phyloP scores from a whole-genome alignment of 2,329 filamentous ascomycete species.

The Hypomyces perniciosus region DNA sequence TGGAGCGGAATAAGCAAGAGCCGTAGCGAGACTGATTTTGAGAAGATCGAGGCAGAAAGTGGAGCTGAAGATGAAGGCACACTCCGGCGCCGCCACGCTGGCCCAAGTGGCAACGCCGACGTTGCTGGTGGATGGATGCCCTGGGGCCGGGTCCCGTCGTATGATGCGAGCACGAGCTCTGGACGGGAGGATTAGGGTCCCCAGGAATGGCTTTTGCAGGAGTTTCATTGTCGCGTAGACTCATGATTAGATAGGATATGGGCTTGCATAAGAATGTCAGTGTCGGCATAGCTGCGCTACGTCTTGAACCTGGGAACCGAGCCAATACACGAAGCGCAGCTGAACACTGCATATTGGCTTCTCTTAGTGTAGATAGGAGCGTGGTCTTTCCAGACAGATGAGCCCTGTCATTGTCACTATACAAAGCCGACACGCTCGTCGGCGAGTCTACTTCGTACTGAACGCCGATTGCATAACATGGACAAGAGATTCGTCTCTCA shows the following conservation, averaged over 20 bases:
- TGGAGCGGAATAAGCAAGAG: constrained; percentile 66
- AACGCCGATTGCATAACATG: constrained; percentile 1
- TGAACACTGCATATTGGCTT: constrained; percentile 1
- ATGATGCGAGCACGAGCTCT: constrained; percentile 29
- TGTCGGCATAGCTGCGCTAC: no score
- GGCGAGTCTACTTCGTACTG: background rate
- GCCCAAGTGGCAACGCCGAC: constrained; percentile 17
- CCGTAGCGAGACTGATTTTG: constrained; percentile 81
- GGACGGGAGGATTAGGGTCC: constrained; percentile 33
- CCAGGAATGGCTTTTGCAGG: constrained; percentile 19
- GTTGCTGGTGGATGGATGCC: constrained; percentile 41
- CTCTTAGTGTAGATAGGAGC: constrained; percentile 7
- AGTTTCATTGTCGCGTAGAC: constrained; percentile 23
- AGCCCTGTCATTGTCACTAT: constrained; percentile 1
- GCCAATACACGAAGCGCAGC: background rate
- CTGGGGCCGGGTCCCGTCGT: constrained; percentile 38
- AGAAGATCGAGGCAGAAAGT: constrained; percentile 76
- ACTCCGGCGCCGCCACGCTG: constrained; percentile 27
- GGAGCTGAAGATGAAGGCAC: constrained; percentile 47
- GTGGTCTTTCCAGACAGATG: constrained; percentile 4
- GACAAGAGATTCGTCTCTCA: background rate
- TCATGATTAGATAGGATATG: background rate
- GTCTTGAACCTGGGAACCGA: background rate
- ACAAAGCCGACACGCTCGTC: background rate
- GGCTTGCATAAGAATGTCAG: background rate